Evolutionary conservation across 148 eudicot species (phyloP).

Genomic region (Beta vulgaris): DNA sequence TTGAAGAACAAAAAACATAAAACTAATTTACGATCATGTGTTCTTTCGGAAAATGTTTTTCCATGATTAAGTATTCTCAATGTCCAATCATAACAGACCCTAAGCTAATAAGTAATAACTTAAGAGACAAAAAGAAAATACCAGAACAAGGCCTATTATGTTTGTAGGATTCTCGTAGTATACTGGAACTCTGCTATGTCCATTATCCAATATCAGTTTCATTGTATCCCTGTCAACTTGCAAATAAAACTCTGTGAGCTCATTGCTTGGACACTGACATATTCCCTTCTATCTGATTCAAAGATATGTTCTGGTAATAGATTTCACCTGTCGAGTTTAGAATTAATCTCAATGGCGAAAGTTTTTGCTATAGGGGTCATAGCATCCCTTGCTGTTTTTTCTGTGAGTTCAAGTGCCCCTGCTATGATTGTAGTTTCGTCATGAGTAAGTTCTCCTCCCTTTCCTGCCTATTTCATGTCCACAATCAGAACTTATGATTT

Average conservation of each 20-base stretch:
- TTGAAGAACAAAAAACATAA: too few relatives aligned
- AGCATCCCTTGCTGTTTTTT: conserved; percentile 58
- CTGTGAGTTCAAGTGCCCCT: conserved; percentile 56
- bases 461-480: conserved; percentile 48
- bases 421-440: conserved; percentile 56
- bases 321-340: conserved; percentile 48
- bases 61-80: too few relatives aligned
- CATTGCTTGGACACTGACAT: neutral
- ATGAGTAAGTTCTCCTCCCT: conserved; percentile 55
- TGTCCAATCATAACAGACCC: too few relatives aligned
- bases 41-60: too few relatives aligned
- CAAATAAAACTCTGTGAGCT: neutral
- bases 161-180: conserved; percentile 47
- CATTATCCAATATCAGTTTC: conserved; percentile 43
- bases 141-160: conserved; percentile 54
- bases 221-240: conserved; percentile 38
- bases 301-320: neutral
- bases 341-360: conserved; percentile 47
- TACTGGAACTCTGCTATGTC: conserved; percentile 63
- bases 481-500: neutral
- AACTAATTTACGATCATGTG: too few relatives aligned
- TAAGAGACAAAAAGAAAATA: conserved; percentile 17
- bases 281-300: neutral
- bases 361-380: conserved; percentile 48
- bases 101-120: neutral